These are phyloP conservation scores for Tolypocladium tropicale DNA, from an alignment of 2,329 filamentous ascomycete genomes.

Conservation along the genomic window DNA sequence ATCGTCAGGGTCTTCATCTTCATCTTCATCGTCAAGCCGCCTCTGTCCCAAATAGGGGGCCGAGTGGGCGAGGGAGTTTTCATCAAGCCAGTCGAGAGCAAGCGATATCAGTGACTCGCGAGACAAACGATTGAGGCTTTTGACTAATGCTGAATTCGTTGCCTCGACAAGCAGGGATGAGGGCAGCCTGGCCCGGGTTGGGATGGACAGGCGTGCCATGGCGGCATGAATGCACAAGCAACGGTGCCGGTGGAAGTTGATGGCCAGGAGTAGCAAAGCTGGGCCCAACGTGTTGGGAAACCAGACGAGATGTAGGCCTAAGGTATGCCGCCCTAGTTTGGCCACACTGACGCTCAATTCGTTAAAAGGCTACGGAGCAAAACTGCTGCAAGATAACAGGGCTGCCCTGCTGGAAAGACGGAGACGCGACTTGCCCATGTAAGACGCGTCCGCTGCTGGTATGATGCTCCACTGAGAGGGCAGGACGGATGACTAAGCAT, in stretches of 20 bases:
- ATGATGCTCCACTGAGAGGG: neutral
- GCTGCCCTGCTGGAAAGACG: neutral
- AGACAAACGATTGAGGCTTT: constrained; percentile 59
- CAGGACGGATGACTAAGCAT: neutral
- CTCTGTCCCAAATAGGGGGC: constrained; percentile 19
- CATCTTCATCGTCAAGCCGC: constrained; percentile 8
- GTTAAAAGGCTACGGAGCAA: neutral
- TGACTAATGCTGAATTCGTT: constrained; percentile 52
- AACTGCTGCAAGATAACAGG: neutral
- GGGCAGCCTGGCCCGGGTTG: constrained; percentile 62
- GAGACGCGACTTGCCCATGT: neutral
- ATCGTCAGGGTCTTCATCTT: constrained; percentile 44
- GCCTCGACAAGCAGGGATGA: constrained; percentile 59
- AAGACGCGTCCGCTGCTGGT: neutral
- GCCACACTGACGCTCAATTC: neutral
- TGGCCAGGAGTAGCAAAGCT: neutral
- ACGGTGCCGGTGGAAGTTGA: neutral
- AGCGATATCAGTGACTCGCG: constrained; percentile 62
- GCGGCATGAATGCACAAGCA: neutral
- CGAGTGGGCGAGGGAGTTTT: constrained; percentile 49
- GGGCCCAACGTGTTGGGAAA: neutral
- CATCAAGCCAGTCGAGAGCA: constrained; percentile 67
- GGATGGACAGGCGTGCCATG: constrained; percentile 53
- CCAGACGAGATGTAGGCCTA: neutral
- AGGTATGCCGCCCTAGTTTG: too few species aligned